phyloP scores from a whole-genome alignment of 1,284 basidiomycete genomes.

The Sanguinoderma infundibulare region DNA sequence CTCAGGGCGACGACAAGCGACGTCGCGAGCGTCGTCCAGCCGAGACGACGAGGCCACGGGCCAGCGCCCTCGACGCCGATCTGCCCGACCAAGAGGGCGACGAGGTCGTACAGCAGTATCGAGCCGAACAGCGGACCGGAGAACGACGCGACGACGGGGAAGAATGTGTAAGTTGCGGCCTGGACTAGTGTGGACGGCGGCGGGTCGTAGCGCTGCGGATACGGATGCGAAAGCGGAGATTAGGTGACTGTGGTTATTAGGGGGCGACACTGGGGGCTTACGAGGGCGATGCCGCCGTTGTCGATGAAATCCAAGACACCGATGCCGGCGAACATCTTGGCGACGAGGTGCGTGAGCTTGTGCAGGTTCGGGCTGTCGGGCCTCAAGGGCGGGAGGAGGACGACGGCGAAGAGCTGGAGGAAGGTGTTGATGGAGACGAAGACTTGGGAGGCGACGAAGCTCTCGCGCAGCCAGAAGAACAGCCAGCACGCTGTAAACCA shows the following conservation, averaged over 20 bases:
- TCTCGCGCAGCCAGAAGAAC: slow-evolving; percentile 38
- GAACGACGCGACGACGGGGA: slow-evolving; percentile 28
- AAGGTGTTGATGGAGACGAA: slow-evolving; percentile 40
- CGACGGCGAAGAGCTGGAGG: slow-evolving; percentile 37
- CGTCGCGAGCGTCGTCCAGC: slow-evolving; percentile 32
- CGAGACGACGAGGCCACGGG: slow-evolving; percentile 30
- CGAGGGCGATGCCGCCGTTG: slow-evolving; percentile 37
- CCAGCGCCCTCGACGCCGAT: slow-evolving; percentile 23
- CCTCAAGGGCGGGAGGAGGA: slow-evolving; percentile 30
- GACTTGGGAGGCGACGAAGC: slow-evolving; percentile 35
- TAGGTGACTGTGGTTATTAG: background rate
- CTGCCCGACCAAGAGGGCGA: slow-evolving; percentile 34
- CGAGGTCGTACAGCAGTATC: slow-evolving; percentile 34
- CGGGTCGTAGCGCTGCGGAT: slow-evolving; percentile 21
- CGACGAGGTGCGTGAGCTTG: slow-evolving; percentile 36
- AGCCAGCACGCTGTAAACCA: slow-evolving; percentile 37
- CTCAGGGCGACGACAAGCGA: slow-evolving; percentile 28
- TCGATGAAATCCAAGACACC: slow-evolving; percentile 41
- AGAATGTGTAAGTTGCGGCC: slow-evolving; percentile 28
- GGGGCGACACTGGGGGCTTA: slow-evolving; percentile 18
- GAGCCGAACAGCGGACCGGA: slow-evolving; percentile 35
- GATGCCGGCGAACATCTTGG: slow-evolving; percentile 40
- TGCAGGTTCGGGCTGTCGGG: slow-evolving; percentile 27
- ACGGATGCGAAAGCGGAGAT: background rate
- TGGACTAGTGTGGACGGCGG: slow-evolving; percentile 29